phyloP scores from a whole-genome alignment of 345 rosid species.

The Cardamine occulta region DNA sequence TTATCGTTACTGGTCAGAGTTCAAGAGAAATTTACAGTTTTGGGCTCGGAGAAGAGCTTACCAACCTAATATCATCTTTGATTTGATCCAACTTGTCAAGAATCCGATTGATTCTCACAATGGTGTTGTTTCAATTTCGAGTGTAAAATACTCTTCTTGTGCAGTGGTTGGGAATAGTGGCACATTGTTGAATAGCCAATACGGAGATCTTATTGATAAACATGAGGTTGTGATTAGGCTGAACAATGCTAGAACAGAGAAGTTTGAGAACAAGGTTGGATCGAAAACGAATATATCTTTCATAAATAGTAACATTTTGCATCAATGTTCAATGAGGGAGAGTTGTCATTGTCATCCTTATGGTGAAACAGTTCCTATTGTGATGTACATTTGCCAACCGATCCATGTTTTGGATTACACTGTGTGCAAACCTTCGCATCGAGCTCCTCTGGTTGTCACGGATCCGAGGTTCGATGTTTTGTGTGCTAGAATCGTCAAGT shows the following conservation, averaged over 20 bases:
- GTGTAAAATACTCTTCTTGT: slow-evolving; percentile 63
- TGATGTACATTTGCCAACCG: slow-evolving; percentile 88
- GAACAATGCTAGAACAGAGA: slow-evolving; percentile 76
- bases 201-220: slow-evolving; percentile 72
- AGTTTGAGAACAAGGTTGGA: slow-evolving; percentile 65
- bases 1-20: slow-evolving; percentile 72
- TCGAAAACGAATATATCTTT: slow-evolving; percentile 75
- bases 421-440: slow-evolving; percentile 61
- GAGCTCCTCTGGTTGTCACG: slow-evolving; percentile 65
- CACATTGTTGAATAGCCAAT: slow-evolving; percentile 57
- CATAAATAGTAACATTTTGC: slow-evolving; percentile 85
- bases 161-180: slow-evolving; percentile 97
- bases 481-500: slow-evolving; percentile 79
- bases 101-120: slow-evolving; percentile 56
- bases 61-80: slow-evolving; percentile 64
- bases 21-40: slow-evolving; percentile 59
- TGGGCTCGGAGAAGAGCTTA: slow-evolving; percentile 66
- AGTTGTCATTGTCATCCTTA: slow-evolving; percentile 87
- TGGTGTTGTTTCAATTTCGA: slow-evolving; percentile 43
- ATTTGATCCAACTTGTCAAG: slow-evolving; percentile 65
- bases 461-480: slow-evolving; percentile 84
- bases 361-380: slow-evolving; percentile 63
- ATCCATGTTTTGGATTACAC: slow-evolving; percentile 82
- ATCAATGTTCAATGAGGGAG: slow-evolving; percentile 64
- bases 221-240: slow-evolving; percentile 83